A percentile compares a stretch with the other conserved stretches of the same genome.
These are phyloP conservation scores for Fusarium setosum DNA, from an alignment of 2,329 filamentous ascomycete species.

Conservation along the genomic window DNA sequence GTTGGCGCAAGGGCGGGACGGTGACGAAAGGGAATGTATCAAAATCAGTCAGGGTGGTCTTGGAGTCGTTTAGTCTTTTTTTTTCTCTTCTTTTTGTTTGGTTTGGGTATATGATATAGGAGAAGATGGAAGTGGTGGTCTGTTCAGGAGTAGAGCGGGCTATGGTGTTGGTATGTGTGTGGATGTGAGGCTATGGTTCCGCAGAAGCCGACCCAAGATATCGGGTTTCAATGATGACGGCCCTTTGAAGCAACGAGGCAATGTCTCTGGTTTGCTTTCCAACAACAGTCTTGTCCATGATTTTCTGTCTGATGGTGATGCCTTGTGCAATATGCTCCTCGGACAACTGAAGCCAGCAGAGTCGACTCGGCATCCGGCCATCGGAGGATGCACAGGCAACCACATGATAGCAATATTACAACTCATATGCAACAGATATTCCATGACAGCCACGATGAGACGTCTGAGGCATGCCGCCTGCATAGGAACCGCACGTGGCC, in stretches of 20 bases:
- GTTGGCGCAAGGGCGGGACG: slow-evolving; percentile 41
- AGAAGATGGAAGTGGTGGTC: slow-evolving; percentile 11
- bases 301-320: background rate
- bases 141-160: slow-evolving; percentile 8
- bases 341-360: too few relatives aligned
- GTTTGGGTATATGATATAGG: slow-evolving; percentile 38
- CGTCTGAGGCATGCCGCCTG: too few relatives aligned
- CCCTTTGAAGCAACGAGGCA: slow-evolving; percentile 10
- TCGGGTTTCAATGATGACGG: slow-evolving; percentile 26
- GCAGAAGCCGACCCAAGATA: slow-evolving; percentile 18
- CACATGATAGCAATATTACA: background rate
- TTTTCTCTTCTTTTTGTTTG: slow-evolving; percentile 17
- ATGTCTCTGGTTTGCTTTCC: background rate
- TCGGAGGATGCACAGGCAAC: background rate
- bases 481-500: too few relatives aligned
- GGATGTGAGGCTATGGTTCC: slow-evolving; percentile 23
- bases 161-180: slow-evolving; percentile 9
- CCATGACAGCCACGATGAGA: background rate
- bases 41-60: slow-evolving; percentile 36
- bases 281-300: background rate
- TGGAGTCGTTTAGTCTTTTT: slow-evolving; percentile 9
- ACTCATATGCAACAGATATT: background rate
- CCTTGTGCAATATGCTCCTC: too few relatives aligned
- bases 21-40: slow-evolving; percentile 41
- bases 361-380: background rate